A percentile compares a stretch with the other conserved stretches of the same genome.
Evolutionary conservation across 1,139 yeast species (phyloP).

Genomic region (Yamadazyma buinensis): DNA sequence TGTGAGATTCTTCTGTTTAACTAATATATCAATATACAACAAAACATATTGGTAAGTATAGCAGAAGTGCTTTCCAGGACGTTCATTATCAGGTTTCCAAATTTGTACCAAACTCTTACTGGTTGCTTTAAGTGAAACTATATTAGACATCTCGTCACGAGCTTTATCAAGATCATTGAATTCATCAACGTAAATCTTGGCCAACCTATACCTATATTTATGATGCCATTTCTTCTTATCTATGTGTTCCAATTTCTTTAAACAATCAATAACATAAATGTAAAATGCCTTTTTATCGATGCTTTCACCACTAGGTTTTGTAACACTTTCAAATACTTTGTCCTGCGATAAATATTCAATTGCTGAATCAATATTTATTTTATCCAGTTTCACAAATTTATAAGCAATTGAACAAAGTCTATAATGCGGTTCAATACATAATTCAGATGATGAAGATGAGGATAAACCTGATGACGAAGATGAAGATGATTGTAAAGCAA

Average conservation of each 20-base stretch:
- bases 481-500: background rate
- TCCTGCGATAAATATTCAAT: slow-evolving; percentile 34
- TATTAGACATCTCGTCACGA: slow-evolving; percentile 55
- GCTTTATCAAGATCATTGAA: slow-evolving; percentile 54
- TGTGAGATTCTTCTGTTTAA: slow-evolving; percentile 52
- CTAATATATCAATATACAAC: slow-evolving; percentile 58
- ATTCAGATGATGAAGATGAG: slow-evolving; percentile 19
- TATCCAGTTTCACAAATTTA: slow-evolving; percentile 46
- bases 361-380: slow-evolving; percentile 35
- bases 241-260: slow-evolving; percentile 38
- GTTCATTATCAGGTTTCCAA: slow-evolving; percentile 90
- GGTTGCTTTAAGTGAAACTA: slow-evolving; percentile 64
- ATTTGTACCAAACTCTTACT: slow-evolving; percentile 75
- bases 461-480: too few species aligned
- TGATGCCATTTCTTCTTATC: slow-evolving; percentile 95
- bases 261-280: slow-evolving; percentile 21
- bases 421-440: slow-evolving; percentile 73
- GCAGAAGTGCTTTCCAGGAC: slow-evolving; percentile 90
- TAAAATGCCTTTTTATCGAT: slow-evolving; percentile 22
- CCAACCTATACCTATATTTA: slow-evolving; percentile 72
- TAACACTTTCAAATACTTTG: slow-evolving; percentile 9
- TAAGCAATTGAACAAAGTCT: slow-evolving; percentile 53
- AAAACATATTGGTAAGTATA: slow-evolving; percentile 69
- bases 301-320: slow-evolving; percentile 5
- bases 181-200: slow-evolving; percentile 57